Evolutionary conservation across 2,329 filamentous ascomycete genomes (phyloP), one percentile per base, ranked within the genome.

Genomic region (Trichoderma sp.): DNA sequence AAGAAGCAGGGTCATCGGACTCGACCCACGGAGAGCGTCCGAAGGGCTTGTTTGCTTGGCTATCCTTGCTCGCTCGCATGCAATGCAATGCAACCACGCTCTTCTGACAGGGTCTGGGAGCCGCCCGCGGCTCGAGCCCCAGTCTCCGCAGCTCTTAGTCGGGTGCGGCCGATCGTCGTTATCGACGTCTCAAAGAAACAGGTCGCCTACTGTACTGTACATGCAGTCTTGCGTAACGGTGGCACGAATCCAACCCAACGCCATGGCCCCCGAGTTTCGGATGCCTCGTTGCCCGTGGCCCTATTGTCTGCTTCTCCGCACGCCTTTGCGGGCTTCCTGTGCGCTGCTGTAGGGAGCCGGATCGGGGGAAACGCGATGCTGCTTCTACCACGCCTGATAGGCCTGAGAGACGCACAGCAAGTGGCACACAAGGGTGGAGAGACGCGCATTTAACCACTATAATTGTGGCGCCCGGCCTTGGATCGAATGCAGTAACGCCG

Each of bases 31-130:
- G 63, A 58, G 53, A 59, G 37, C 53, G 63, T 52, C 63, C 55
- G 63, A 67, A 67, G 63, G 63, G 63, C 53, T n/a, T 59, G 63
- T 67, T 59, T 67, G 63, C 37, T 58, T 56, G 29, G n/a, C 14
- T 27, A 59, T 67, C 63, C 63, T 59, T 67, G 63, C 63, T 49
- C 63, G 13, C 33, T 10, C 6, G 11, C 55, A 67, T 58, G 53
- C 53, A 58, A 57, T 47, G 59, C 59, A 43, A 60, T 65, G 62
- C 52, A 67, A 67, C 63, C 40, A 21, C 33, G 47, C 33, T 55
- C 16, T 56, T 47, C 53, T 49, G 37, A 47, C 55, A 43, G 33
- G 61, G 49, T 40, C 29, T 63, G 24, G 40, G 40, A 59, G 53
- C 63, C 63, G 63, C 63, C 37, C 37, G 63, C 52, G 52, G 62